Conservation (phyloP, 2,329 filamentous ascomycete genomes). For the Ceratocystis variospora region DNA sequence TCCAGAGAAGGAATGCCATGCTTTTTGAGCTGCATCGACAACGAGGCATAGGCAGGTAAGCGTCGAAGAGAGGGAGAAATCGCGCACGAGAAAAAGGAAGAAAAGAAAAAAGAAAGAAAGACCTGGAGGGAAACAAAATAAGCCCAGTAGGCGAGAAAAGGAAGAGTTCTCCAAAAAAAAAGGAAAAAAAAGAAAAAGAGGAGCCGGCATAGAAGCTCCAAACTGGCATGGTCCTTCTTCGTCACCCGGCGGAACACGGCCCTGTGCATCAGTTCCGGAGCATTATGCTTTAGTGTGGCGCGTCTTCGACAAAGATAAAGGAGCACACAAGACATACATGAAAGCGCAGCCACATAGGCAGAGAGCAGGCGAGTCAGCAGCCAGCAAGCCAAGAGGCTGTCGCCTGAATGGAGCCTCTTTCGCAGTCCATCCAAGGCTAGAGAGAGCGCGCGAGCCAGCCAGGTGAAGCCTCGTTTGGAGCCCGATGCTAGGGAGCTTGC, state of each 20-base stretch:
- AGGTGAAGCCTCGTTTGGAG: too few relatives aligned
- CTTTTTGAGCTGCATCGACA: neutral
- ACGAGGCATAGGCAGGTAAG: neutral
- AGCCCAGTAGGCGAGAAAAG: neutral
- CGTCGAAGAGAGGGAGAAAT: neutral
- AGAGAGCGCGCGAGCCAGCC: too few relatives aligned
- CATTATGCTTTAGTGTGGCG: neutral
- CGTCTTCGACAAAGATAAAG: neutral
- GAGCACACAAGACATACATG: neutral
- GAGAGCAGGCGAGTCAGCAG: too few relatives aligned
- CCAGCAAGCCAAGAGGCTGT: too few relatives aligned
- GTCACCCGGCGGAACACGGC: neutral
- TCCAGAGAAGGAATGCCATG: constrained; percentile 2
- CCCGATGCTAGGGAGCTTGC: too few relatives aligned
- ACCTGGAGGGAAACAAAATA: too few relatives aligned
- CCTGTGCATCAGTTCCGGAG: neutral
- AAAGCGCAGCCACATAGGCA: neutral
- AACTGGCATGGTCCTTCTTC: neutral
- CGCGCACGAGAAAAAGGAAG: neutral
- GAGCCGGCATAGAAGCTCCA: neutral
- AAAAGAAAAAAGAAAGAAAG: neutral
- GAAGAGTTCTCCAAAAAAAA: neutral
- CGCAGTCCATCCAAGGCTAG: too few relatives aligned
- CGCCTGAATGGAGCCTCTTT: too few relatives aligned
- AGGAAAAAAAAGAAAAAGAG: neutral